A percentile compares a stretch with the other conserved stretches of the same genome.
Evolutionary conservation across 2,329 filamentous ascomycete genomes (phyloP).

Genomic region (Fusarium nurragi): DNA sequence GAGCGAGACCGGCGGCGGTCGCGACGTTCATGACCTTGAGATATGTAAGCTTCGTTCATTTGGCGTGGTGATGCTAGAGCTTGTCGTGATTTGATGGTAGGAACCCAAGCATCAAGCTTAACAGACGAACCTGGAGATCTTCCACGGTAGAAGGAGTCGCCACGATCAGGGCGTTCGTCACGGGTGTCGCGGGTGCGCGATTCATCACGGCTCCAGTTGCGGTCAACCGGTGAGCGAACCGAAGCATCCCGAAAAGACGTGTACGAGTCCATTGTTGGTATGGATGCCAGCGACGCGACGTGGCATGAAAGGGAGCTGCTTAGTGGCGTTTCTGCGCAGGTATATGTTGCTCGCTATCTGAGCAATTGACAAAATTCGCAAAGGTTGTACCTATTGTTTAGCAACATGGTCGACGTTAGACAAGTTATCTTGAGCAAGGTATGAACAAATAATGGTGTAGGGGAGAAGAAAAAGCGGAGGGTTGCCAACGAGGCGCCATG

Average conservation of each 20-base stretch:
- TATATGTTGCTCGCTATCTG: not conserved
- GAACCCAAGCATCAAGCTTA: not conserved
- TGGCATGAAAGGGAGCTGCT: constrained; percentile 24
- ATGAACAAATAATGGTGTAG: constrained; percentile 38
- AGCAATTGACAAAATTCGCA: constrained; percentile 42
- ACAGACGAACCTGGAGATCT: constrained; percentile 74
- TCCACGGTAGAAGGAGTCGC: constrained; percentile 70
- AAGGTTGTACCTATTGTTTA: constrained; percentile 58
- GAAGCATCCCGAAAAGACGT: constrained; percentile 62
- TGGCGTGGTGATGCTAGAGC: not conserved
- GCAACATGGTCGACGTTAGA: constrained; percentile 66
- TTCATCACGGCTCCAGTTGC: constrained; percentile 65
- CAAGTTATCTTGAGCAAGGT: constrained; percentile 55
- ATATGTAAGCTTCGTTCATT: constrained; percentile 1
- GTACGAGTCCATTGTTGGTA: constrained; percentile 63
- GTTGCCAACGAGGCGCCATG: constrained; percentile 44
- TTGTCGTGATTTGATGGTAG: not conserved
- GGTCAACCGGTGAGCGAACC: constrained; percentile 63
- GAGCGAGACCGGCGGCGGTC: constrained; percentile 75
- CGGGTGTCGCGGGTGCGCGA: constrained; percentile 59
- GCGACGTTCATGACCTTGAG: constrained; percentile 65
- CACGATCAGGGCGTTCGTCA: constrained; percentile 57
- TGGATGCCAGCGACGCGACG: constrained; percentile 23
- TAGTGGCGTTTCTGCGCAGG: constrained; percentile 12
- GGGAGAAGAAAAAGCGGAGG: constrained; percentile 38